phyloP scores from a whole-genome alignment of 371 early-diverging fungal species.

The Basidiobolus meristosporus region DNA sequence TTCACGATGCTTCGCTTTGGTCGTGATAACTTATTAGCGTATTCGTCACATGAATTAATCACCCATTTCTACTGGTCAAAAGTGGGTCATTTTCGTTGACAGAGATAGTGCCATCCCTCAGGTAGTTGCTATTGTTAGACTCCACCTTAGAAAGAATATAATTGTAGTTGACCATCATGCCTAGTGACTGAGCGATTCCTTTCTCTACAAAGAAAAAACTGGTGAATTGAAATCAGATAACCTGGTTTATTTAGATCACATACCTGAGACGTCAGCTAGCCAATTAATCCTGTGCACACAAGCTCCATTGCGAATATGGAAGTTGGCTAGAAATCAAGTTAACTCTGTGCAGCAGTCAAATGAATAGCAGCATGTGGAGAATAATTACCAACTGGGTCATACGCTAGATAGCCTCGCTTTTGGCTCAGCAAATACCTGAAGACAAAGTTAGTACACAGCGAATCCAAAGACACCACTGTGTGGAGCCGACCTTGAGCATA shows the following conservation, averaged over 20 bases:
- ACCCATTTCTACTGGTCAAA: too few relatives aligned
- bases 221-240: not conserved
- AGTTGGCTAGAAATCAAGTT: slow-evolving; percentile 34
- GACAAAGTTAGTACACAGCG: not conserved
- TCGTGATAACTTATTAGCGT: too few relatives aligned
- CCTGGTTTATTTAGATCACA: not conserved
- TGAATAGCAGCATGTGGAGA: too few relatives aligned
- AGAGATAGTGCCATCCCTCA: slow-evolving; percentile 40
- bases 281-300: slow-evolving; percentile 65
- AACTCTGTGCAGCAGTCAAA: too few relatives aligned
- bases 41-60: too few relatives aligned
- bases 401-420: slow-evolving; percentile 30
- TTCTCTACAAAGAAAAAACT: slow-evolving; percentile 11
- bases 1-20: too few relatives aligned
- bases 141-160: slow-evolving; percentile 44
- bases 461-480: slow-evolving; percentile 14
- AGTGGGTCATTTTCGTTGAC: not conserved
- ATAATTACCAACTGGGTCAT: slow-evolving; percentile 55
- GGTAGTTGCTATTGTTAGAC: slow-evolving; percentile 48
- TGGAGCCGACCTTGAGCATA: slow-evolving; percentile 44
- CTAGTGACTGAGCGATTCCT: slow-evolving; percentile 57
- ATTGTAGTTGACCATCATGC: slow-evolving; percentile 79
- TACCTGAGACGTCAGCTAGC: slow-evolving; percentile 50
- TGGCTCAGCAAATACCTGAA: slow-evolving; percentile 32
- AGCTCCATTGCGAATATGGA: slow-evolving; percentile 80